Percentiles rank a stretch among this genome's conserved stretches.
Conservation (phyloP, 1,139 yeast species). For the Candida albicans region DNA sequence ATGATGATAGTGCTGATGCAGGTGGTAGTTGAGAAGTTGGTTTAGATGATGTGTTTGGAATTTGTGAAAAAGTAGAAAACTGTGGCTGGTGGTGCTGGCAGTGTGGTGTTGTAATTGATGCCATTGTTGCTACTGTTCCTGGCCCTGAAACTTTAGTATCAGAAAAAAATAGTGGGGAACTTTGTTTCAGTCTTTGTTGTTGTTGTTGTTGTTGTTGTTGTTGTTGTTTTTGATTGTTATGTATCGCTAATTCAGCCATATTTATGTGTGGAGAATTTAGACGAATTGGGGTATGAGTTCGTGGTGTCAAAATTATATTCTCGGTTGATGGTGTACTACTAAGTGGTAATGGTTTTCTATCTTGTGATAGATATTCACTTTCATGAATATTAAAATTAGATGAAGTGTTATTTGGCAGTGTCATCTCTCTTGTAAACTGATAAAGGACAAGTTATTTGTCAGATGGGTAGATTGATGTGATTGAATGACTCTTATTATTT, state of each 20-base stretch:
- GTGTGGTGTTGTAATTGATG: background rate
- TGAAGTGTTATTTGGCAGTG: background rate
- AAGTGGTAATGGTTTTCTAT: constrained; percentile 30
- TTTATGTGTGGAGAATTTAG: constrained; percentile 21
- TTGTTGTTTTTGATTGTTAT: constrained; percentile 1
- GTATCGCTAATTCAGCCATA: constrained; percentile 10
- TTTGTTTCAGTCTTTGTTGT: background rate
- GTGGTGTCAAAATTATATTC: constrained; percentile 12
- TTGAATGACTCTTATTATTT: background rate
- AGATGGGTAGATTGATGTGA: too few relatives aligned
- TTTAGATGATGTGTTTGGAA: background rate
- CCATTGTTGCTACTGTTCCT: background rate
- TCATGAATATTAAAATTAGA: constrained; percentile 24
- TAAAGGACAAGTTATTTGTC: too few relatives aligned
- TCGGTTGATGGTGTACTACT: constrained; percentile 23
- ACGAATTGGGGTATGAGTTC: constrained; percentile 21
- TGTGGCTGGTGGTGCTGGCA: constrained; percentile 6
- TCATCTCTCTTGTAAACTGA: constrained; percentile 4
- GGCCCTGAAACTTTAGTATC: background rate
- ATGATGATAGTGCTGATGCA: constrained; percentile 8
- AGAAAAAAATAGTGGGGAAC: background rate
- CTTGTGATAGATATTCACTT: constrained; percentile 32
- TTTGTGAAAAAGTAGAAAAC: constrained; percentile 7
- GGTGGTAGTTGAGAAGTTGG: constrained; percentile 4
- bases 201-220: background rate